Conservation (phyloP, 768 basidiomycete species). For the Rhodotorula toruloides region DNA sequence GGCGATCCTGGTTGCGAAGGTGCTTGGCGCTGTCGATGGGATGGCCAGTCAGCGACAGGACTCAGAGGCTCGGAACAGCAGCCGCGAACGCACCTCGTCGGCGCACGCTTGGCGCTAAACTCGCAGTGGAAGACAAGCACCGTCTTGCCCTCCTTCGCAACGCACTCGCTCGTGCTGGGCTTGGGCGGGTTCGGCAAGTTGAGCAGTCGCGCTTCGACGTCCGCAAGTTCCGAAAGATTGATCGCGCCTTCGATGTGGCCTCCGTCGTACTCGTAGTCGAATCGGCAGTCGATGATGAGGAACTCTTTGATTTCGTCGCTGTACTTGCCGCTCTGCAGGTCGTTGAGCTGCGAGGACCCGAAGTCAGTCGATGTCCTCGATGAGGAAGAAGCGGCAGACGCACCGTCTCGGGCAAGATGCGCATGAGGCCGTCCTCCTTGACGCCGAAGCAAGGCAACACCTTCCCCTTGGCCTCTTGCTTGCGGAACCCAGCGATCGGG, state of each 20-base stretch:
- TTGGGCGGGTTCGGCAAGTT: constrained; percentile 41
- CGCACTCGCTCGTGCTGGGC: constrained; percentile 52
- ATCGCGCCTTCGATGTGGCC: constrained; percentile 88
- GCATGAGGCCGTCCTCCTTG: constrained; percentile 89
- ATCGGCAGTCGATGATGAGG: constrained; percentile 90
- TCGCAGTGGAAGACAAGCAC: constrained; percentile 96
- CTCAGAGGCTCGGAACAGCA: constrained; percentile 17
- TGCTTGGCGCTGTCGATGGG: constrained; percentile 70
- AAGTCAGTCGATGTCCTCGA: constrained; percentile 4
- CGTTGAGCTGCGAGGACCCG: constrained; percentile 58
- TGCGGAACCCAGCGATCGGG: constrained; percentile 75
- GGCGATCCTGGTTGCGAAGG: constrained; percentile 81
- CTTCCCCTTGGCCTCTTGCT: constrained; percentile 88
- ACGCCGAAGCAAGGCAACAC: constrained; percentile 89
- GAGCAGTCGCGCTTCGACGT: constrained; percentile 76
- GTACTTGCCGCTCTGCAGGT: constrained; percentile 70
- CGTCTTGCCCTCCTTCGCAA: constrained; percentile 60
- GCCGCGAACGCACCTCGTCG: constrained; percentile 68
- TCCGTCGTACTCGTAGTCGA: constrained; percentile 91
- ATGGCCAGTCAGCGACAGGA: not conserved
- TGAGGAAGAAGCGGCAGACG: constrained; percentile 43
- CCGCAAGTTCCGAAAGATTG: constrained; percentile 76
- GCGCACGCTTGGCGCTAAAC: constrained; percentile 89
- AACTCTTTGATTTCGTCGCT: constrained; percentile 59
- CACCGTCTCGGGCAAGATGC: constrained; percentile 75